Base-by-base conservation (phyloP, 2,329 filamentous ascomycete species). In the Fusarium brachygibbosum region DNA sequence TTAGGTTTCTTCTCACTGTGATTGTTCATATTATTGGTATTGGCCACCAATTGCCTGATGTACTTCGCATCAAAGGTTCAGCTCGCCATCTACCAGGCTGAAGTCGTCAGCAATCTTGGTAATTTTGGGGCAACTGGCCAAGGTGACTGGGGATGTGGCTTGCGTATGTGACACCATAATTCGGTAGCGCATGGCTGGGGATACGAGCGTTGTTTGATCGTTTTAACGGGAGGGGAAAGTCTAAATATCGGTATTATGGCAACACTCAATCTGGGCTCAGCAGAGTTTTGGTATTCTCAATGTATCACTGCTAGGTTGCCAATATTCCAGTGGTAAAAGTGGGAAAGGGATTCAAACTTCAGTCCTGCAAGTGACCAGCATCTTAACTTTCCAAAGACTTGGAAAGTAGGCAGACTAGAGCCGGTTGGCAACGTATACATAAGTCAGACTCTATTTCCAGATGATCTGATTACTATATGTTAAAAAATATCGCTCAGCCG, bases 351-450 rank as follows among this genome's bases (percentile, higher is more conserved):
- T 19, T 12, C 2, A 4, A 11, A 11, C 5, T 37, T 2, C n/a
- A 19, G n/a, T 13, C 35, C 12, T 11, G 5, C 4, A 2, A 19
- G 17, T 13, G 6, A 38, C n/a, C 1, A 13, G 5, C 4, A 7
- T 19, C 6, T 9, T 8, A 9, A 17, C 10, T 21, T 6, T 37
- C 12, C 5, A 12, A 19, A 2, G 6, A 21, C n/a, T 3, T 21
- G 23, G 23, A 25, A 25, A 6, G 4, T 6, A 25, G 23, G n/a
- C n/a, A 38, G 11, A 23, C 14, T 5, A 16, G 3, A 14, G 12
- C 0, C 3, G 19, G 14, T 9, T 13, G 14, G 12, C 23, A 6
- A 4, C 23, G 8, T 11, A 40, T 40, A 3, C 1, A 14, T 5
- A 40, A 23, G 19, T 4, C 9, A 5, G 37, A 21, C 3, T 13